These are phyloP conservation scores for Cicer judaicum DNA, from an alignment of 306 rosid species.

Conservation along the genomic window DNA sequence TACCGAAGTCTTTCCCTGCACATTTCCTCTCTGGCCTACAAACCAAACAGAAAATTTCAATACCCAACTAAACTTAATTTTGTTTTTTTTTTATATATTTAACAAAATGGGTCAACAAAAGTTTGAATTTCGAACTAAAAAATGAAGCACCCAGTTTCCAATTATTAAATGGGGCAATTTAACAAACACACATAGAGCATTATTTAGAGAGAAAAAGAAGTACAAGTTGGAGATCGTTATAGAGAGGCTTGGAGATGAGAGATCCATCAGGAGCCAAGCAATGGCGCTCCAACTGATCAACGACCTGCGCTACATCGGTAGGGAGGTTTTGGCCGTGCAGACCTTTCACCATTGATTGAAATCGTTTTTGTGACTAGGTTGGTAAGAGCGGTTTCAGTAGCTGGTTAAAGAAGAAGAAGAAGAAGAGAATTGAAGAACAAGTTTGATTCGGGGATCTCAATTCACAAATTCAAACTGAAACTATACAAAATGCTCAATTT, in stretches of 20 bases:
- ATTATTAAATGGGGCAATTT: conserved; percentile 13
- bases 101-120: conserved; percentile 22
- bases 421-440: not conserved
- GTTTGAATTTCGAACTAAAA: conserved; percentile 4
- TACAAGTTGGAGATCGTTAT: conserved; percentile 83
- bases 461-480: not conserved
- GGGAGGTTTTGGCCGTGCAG: conserved; percentile 74
- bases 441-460: not conserved
- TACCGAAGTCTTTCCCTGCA: conserved; percentile 83
- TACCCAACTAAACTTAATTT: not conserved
- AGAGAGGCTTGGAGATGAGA: conserved; percentile 79
- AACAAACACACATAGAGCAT: conserved; percentile 30
- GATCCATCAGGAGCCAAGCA: conserved; percentile 94
- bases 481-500: too few species aligned
- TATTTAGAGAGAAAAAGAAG: conserved; percentile 32
- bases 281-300: conserved; percentile 92
- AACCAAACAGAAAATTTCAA: conserved; percentile 32
- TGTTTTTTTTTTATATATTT: not conserved
- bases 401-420: conserved; percentile 4
- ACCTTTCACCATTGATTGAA: conserved; percentile 68
- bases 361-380: conserved; percentile 30
- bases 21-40: conserved; percentile 99
- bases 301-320: conserved; percentile 70
- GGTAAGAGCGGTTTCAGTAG: not conserved
- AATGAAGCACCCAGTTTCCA: conserved; percentile 24